Evolutionary conservation across 2,329 filamentous ascomycete species (phyloP).

Genomic region (Ceratocystis eucalypticola): DNA sequence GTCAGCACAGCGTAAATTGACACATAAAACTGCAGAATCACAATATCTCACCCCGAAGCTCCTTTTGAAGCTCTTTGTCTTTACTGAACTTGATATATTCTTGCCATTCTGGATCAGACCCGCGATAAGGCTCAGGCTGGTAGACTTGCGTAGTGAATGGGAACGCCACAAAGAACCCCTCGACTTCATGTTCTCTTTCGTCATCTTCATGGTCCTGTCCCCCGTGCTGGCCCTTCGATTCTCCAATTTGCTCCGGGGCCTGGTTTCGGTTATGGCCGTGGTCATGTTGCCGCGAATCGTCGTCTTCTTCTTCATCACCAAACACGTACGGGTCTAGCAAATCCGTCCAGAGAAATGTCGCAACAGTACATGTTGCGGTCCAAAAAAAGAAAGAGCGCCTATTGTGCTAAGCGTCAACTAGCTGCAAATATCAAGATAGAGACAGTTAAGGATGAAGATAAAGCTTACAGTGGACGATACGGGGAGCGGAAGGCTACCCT

Average conservation of each 20-base stretch:
- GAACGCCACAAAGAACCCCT: constrained; percentile 46
- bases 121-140: constrained; percentile 37
- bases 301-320: constrained; percentile 14
- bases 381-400: constrained; percentile 13
- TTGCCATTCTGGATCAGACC: constrained; percentile 49
- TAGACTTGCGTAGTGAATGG: constrained; percentile 42
- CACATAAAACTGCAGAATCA: background rate
- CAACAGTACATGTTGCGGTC: background rate
- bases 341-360: constrained; percentile 15
- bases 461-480: constrained; percentile 14
- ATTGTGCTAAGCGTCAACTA: background rate
- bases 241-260: constrained; percentile 23
- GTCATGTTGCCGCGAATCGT: background rate
- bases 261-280: background rate
- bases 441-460: background rate
- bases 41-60: constrained; percentile 29
- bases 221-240: constrained; percentile 31
- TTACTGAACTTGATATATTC: constrained; percentile 45
- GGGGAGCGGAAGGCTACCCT: constrained; percentile 15
- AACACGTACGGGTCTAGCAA: constrained; percentile 17
- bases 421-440: background rate
- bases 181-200: constrained; percentile 31
- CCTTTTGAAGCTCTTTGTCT: constrained; percentile 34
- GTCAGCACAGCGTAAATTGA: background rate
- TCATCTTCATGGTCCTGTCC: constrained; percentile 25